Evolutionary conservation across 768 basidiomycete species (phyloP), one percentile per base, ranked within the genome.

Genomic region (Termitomyces sp.): DNA sequence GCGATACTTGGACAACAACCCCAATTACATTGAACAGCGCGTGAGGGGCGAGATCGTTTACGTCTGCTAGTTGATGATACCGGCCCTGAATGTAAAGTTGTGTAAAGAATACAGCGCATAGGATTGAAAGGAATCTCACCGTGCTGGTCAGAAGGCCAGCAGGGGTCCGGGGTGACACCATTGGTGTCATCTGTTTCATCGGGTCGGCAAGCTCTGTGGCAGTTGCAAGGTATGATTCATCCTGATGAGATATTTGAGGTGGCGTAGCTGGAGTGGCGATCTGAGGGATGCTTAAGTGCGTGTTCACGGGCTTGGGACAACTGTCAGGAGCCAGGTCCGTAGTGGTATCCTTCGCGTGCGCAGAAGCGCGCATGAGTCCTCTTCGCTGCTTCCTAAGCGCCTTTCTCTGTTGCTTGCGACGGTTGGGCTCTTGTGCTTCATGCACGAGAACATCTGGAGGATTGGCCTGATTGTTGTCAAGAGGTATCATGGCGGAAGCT

Each of bases 11-110:
- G 11, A 62, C 58, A 8, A 70, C 67, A 11, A 71, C 58, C 12
- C 67, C 67, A 46, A 66, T 65, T 16, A 70, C 28, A 44, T 68
- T 58, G 19, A 61, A 59, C n/a, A 49, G 17, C 3, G 47, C 14
- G 9, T 41, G 42, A 55, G 50, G 14, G 5, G 39, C 21, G 14
- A 59, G 37, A 17, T 45, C 35, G 5, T 61, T 50, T 2, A 59
- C 40, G 10, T 39, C 52, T 7, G 48, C 56, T 14, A 70, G 47
- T 28, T 58, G 34, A 23, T 53, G 52, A 49, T 66, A 68, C 54
- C 52, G 56, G 30, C 53, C 56, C 66, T 64, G 25, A 2, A 63
- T 44, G 45, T n/a, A 32, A 9, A 11, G 3, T 19, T 2, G 21
- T 43, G 25, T 30, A 32, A 43, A 34, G 3, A 3, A 3, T 25